phyloP scores from a whole-genome alignment of 345 rosid species.

The Cardamine resedifolia region DNA sequence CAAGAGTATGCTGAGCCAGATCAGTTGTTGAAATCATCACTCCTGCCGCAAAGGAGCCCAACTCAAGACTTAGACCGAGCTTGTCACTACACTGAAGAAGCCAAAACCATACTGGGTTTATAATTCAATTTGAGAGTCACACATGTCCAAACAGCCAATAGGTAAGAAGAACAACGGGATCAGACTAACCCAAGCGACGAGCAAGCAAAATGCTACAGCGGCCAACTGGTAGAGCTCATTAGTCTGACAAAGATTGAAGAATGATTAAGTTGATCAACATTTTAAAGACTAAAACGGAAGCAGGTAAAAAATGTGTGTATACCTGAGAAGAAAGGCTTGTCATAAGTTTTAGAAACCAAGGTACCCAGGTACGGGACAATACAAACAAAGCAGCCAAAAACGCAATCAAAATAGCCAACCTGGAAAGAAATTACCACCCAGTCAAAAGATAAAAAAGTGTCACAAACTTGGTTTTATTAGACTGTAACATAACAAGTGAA shows the following conservation, averaged over 20 bases:
- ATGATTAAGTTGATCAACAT: constrained; percentile 29
- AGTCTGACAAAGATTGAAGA: constrained; percentile 59
- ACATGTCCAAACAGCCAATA: constrained; percentile 18
- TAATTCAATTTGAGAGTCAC: background rate
- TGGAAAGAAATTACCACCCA: constrained; percentile 35
- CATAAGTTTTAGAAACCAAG: constrained; percentile 88
- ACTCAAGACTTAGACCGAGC: constrained; percentile 93
- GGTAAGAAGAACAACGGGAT: constrained; percentile 36
- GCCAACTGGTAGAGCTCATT: constrained; percentile 99
- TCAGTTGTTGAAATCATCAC: constrained; percentile 99
- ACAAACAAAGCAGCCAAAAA: constrained; percentile 71
- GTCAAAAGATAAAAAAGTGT: background rate
- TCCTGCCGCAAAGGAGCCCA: constrained; percentile 99
- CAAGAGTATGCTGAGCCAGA: constrained; percentile 92
- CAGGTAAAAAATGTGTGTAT: constrained; percentile 17
- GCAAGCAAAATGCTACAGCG: constrained; percentile 92
- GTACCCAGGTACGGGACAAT: constrained; percentile 73
- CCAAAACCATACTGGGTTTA: constrained; percentile 17
- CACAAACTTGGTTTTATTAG: background rate
- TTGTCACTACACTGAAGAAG: constrained; percentile 93
- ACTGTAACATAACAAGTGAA: constrained; percentile 2
- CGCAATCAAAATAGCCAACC: constrained; percentile 67
- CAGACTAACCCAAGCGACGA: constrained; percentile 92
- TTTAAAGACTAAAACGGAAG: background rate
- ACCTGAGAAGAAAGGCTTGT: constrained; percentile 87